Conservation (phyloP, 1,284 basidiomycete genomes). For the Taiwanofungus camphoratus region DNA sequence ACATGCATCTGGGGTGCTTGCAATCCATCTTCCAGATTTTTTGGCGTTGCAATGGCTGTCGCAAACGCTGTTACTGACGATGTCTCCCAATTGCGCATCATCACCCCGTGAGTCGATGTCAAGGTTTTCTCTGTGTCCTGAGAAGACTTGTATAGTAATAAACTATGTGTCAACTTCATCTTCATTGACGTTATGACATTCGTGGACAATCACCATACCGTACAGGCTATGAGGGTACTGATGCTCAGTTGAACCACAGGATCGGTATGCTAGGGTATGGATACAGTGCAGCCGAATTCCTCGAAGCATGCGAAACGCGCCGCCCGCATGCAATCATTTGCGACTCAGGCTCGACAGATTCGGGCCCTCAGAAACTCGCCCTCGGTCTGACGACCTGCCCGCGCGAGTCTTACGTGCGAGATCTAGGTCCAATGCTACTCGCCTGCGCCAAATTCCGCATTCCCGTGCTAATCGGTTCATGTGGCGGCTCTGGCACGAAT, state of each 20-base stretch:
- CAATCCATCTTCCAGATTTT: too few relatives aligned
- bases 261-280: conserved; percentile 6
- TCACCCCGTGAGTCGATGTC: too few relatives aligned
- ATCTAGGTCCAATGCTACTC: conserved; percentile 4
- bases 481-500: conserved; percentile 6
- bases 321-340: conserved; percentile 6
- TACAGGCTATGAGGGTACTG: too few relatives aligned
- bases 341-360: conserved; percentile 7
- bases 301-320: conserved; percentile 4
- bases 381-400: conserved; percentile 5
- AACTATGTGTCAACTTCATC: too few relatives aligned
- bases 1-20: too few relatives aligned
- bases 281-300: conserved; percentile 3
- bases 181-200: background rate
- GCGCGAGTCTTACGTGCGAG: conserved; percentile 7
- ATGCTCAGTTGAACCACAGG: background rate
- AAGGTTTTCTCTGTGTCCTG: too few relatives aligned
- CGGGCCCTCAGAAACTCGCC: conserved; percentile 7
- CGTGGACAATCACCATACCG: too few relatives aligned
- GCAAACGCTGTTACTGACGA: too few relatives aligned
- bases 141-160: too few relatives aligned
- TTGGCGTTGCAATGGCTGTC: too few relatives aligned
- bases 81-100: too few relatives aligned
- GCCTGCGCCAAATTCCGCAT: conserved; percentile 5
- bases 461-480: conserved; percentile 7